phyloP scores from a whole-genome alignment of 2,329 filamentous ascomycete species.

The Aureobasidium sp. region DNA sequence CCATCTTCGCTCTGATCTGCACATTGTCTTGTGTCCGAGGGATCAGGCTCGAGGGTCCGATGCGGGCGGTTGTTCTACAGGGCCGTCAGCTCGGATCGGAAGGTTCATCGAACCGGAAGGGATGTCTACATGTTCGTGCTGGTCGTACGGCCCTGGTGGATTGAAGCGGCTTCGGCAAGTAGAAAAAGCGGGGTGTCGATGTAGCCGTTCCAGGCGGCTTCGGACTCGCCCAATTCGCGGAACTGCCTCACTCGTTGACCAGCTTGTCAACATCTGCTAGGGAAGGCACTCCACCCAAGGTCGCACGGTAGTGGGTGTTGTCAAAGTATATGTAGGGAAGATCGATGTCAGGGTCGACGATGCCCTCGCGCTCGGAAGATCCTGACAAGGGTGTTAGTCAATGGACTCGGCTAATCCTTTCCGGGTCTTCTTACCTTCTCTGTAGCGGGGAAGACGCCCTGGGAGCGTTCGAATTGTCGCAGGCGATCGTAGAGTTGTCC shows the following conservation, averaged over 20 bases:
- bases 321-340: conserved; percentile 20
- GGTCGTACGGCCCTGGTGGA: conserved; percentile 7
- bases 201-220: conserved; percentile 18
- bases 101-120: conserved; percentile 12
- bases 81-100: conserved; percentile 11
- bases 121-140: conserved; percentile 16
- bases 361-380: conserved; percentile 18
- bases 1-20: conserved; percentile 19
- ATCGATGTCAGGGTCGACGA: conserved; percentile 18
- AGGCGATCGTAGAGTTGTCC: conserved; percentile 20
- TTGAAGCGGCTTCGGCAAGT: conserved; percentile 18
- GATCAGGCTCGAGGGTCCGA: conserved; percentile 14
- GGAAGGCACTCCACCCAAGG: conserved; percentile 16
- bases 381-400: conserved; percentile 12
- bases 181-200: conserved; percentile 15
- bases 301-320: conserved; percentile 16
- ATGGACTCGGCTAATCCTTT: conserved; percentile 6
- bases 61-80: conserved; percentile 16
- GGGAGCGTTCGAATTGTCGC: conserved; percentile 20
- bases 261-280: conserved; percentile 16
- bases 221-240: conserved; percentile 16
- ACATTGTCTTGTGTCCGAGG: conserved; percentile 19
- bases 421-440: conserved; percentile 15
- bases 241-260: conserved; percentile 12
- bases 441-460: conserved; percentile 16